Percentiles rank a stretch among this genome's conserved stretches.
These are phyloP conservation scores for Coelastrella sp. DNA, from an alignment of 139 green algal species.

Conservation along the genomic window DNA sequence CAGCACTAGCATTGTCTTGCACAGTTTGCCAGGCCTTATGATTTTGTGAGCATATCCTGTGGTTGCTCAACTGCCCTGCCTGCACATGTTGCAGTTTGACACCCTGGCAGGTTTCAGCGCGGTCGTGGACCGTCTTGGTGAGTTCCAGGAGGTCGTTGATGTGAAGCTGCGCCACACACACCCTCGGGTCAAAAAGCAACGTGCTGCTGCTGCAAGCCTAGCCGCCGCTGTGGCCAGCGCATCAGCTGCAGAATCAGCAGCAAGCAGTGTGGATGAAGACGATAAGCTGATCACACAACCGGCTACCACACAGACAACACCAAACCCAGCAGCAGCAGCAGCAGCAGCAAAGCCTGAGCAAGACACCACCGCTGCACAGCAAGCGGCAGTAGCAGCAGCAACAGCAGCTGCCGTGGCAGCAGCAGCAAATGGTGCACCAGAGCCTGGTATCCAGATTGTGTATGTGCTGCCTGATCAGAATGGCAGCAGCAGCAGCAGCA, in stretches of 20 bases:
- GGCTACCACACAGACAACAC: too few species aligned
- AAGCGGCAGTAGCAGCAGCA: too few species aligned
- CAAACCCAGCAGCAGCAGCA: conserved; percentile 11
- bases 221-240: conserved; percentile 7
- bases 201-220: conserved; percentile 18
- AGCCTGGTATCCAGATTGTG: conserved; percentile 11
- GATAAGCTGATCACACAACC: neutral
- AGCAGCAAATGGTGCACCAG: conserved; percentile 2
- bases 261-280: neutral
- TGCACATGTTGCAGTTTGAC: conserved; percentile 84
- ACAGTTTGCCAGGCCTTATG: too few species aligned
- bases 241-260: neutral
- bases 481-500: too few species aligned
- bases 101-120: conserved; percentile 91
- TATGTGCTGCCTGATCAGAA: conserved; percentile 1
- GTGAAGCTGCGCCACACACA: conserved; percentile 15
- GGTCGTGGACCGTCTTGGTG: conserved; percentile 90
- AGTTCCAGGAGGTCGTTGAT: conserved; percentile 49
- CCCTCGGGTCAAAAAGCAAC: neutral
- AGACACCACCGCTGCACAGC: too few species aligned
- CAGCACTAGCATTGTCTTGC: too few species aligned
- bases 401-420: conserved; percentile 1
- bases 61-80: too few species aligned
- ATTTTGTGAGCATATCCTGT: too few species aligned
- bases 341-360: too few species aligned